These are phyloP conservation scores for Yarrowia galli DNA, from an alignment of 1,139 yeast genomes.

Conservation along the genomic window DNA sequence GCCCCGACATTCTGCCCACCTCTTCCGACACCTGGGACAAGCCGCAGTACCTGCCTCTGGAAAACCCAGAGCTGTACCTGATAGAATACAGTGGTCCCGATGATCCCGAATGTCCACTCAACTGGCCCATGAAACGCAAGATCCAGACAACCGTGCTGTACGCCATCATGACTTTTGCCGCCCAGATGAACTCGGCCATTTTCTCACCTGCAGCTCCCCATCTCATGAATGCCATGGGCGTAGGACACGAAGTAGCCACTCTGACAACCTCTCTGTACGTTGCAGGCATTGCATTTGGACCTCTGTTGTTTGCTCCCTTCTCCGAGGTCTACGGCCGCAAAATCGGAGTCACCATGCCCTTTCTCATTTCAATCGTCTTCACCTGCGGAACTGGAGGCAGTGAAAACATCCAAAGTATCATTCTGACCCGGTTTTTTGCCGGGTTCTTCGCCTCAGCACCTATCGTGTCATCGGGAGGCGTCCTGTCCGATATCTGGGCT, in stretches of 20 bases:
- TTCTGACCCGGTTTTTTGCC: slow-evolving; percentile 76
- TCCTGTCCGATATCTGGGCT: slow-evolving; percentile 77
- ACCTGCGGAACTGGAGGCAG: slow-evolving; percentile 79
- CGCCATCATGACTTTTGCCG: slow-evolving; percentile 48
- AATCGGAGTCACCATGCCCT: slow-evolving; percentile 60
- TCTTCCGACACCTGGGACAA: neutral
- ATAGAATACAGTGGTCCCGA: slow-evolving; percentile 63
- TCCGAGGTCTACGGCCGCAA: slow-evolving; percentile 79
- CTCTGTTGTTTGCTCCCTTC: slow-evolving; percentile 80
- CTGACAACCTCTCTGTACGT: slow-evolving; percentile 77
- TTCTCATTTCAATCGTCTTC: slow-evolving; percentile 65
- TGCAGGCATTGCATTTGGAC: slow-evolving; percentile 86
- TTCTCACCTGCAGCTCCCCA: slow-evolving; percentile 40
- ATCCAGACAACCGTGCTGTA: slow-evolving; percentile 48
- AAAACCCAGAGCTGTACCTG: slow-evolving; percentile 49
- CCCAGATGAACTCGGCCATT: slow-evolving; percentile 37
- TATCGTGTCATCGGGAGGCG: slow-evolving; percentile 81
- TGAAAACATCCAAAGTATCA: slow-evolving; percentile 71
- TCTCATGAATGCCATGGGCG: slow-evolving; percentile 43
- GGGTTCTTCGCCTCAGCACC: slow-evolving; percentile 87
- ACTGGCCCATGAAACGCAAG: slow-evolving; percentile 55
- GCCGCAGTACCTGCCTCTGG: slow-evolving; percentile 16
- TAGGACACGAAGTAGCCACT: slow-evolving; percentile 46
- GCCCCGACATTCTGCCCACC: slow-evolving; percentile 14
- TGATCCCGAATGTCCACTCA: slow-evolving; percentile 61